Conservation (phyloP, 495 filamentous ascomycete genomes). For the Collariella sp. region DNA sequence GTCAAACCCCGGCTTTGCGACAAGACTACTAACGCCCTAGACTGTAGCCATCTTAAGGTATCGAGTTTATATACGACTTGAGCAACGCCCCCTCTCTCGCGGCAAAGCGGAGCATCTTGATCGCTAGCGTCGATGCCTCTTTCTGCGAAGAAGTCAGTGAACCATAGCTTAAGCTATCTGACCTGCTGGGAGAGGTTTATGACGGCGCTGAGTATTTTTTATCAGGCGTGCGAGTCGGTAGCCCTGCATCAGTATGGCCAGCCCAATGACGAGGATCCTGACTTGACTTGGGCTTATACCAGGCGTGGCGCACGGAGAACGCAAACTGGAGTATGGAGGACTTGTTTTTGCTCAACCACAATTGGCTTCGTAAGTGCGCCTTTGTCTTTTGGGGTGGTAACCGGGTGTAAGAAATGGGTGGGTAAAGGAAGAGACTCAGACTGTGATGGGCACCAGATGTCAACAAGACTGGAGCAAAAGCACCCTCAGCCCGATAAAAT, state of each 20-base stretch:
- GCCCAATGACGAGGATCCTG: not conserved
- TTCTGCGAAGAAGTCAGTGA: not conserved
- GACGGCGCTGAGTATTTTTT: not conserved
- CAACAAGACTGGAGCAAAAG: too few relatives aligned
- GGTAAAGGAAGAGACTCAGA: too few relatives aligned
- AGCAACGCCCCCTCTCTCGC: not conserved
- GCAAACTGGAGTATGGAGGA: not conserved
- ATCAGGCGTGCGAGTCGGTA: not conserved
- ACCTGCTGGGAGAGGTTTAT: not conserved
- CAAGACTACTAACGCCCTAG: not conserved
- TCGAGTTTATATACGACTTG: not conserved
- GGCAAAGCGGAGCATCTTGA: not conserved
- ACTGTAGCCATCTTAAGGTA: not conserved
- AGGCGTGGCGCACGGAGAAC: not conserved
- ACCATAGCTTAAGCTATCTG: not conserved
- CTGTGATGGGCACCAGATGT: too few relatives aligned
- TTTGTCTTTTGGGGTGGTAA: not conserved
- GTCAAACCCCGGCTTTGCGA: not conserved
- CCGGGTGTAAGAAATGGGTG: not conserved
- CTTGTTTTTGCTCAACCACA: not conserved
- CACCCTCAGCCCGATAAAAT: too few relatives aligned
- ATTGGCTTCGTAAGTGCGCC: not conserved
- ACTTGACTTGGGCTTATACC: not conserved
- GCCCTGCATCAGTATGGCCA: not conserved
- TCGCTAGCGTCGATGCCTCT: not conserved